Evolutionary conservation across 805 yeast genomes (phyloP).

Genomic region (Wickerhamomyces subpelliculosus): DNA sequence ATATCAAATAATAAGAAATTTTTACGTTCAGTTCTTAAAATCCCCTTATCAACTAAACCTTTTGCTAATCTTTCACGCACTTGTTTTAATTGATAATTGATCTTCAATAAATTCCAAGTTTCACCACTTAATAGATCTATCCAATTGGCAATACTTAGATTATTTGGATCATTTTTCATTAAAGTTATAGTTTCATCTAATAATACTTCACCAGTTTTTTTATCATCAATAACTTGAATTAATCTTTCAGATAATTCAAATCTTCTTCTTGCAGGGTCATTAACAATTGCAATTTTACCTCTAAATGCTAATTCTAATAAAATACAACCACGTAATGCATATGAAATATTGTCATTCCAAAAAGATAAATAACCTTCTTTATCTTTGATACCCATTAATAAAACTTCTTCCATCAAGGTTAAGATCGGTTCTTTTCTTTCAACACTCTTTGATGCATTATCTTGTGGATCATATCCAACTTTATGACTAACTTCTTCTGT

Average conservation of each 20-base stretch:
- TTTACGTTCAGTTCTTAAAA: conserved; percentile 90
- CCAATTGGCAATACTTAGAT: conserved; percentile 80
- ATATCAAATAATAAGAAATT: conserved; percentile 92
- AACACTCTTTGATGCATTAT: conserved; percentile 29
- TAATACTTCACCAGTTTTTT: conserved; percentile 90
- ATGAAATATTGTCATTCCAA: conserved; percentile 97
- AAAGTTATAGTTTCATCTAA: conserved; percentile 88
- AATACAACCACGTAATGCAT: conserved; percentile 92
- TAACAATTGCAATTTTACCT: conserved; percentile 80
- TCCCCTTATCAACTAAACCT: conserved; percentile 95
- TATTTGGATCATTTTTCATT: conserved; percentile 79
- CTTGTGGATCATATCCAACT: conserved; percentile 75
- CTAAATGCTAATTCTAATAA: conserved; percentile 87
- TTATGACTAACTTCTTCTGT: conserved; percentile 39
- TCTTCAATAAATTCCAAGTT: conserved; percentile 95
- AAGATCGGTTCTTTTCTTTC: conserved; percentile 53
- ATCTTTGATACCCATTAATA: conserved; percentile 88
- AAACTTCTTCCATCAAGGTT: conserved; percentile 94
- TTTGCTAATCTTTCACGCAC: conserved; percentile 95
- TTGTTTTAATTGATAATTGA: conserved; percentile 92
- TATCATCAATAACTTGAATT: conserved; percentile 78
- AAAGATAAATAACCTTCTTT: conserved; percentile 93
- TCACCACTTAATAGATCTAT: conserved; percentile 91
- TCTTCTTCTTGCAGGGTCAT: conserved; percentile 87
- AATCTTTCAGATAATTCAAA: conserved; percentile 83